Conservation (phyloP, 2,329 filamentous ascomycete species). For the Sporothrix brasiliensis region DNA sequence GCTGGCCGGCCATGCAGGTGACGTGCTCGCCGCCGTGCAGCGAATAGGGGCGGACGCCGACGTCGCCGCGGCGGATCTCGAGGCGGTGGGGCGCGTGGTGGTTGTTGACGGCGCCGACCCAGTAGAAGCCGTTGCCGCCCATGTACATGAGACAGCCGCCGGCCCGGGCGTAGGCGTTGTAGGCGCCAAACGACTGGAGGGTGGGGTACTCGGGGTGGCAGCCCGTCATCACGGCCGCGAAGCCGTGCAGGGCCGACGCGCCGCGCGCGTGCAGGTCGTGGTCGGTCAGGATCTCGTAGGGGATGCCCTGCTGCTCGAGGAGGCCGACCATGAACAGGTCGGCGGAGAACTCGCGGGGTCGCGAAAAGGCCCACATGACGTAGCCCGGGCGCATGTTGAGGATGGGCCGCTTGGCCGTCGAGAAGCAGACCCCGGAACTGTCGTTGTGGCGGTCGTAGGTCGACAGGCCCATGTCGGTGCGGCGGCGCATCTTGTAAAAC, state of each 20-base stretch:
- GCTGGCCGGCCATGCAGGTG: slow-evolving; percentile 26
- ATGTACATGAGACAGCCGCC: slow-evolving; percentile 46
- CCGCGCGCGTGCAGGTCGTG: slow-evolving; percentile 43
- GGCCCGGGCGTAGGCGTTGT: slow-evolving; percentile 38
- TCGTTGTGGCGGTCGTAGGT: slow-evolving; percentile 47
- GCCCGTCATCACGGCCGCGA: slow-evolving; percentile 41
- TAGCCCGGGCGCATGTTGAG: slow-evolving; percentile 18
- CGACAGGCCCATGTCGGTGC: slow-evolving; percentile 44
- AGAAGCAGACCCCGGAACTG: slow-evolving; percentile 43
- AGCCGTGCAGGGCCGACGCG: slow-evolving; percentile 34
- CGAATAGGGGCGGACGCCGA: slow-evolving; percentile 2
- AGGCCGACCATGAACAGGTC: slow-evolving; percentile 45
- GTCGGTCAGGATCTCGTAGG: slow-evolving; percentile 46
- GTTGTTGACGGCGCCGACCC: slow-evolving; percentile 41
- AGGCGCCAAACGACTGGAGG: slow-evolving; percentile 39
- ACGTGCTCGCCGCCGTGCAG: slow-evolving; percentile 1
- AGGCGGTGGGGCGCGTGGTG: slow-evolving; percentile 40
- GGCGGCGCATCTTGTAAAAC: slow-evolving; percentile 23
- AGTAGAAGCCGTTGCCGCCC: slow-evolving; percentile 47
- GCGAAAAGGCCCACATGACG: slow-evolving; percentile 12
- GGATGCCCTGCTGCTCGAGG: slow-evolving; percentile 40
- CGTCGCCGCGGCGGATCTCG: slow-evolving; percentile 11
- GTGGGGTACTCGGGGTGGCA: slow-evolving; percentile 45
- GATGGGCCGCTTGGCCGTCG: slow-evolving; percentile 37
- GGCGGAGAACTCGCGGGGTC: slow-evolving; percentile 34